Evolutionary conservation across 257 asterid species (phyloP).

Genomic region (Knoxia roxburghii): DNA sequence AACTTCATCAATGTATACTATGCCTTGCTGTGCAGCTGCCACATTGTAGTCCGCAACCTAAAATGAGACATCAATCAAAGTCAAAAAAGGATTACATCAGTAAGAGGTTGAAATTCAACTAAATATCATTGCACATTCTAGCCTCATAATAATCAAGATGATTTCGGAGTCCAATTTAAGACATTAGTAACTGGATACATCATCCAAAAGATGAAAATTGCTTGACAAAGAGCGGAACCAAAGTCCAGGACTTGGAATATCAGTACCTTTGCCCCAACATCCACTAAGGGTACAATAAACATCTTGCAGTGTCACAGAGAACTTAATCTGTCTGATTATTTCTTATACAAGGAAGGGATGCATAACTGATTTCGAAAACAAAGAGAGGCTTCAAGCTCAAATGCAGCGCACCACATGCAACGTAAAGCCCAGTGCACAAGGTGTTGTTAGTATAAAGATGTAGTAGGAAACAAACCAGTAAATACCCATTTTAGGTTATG

Average conservation of each 20-base stretch:
- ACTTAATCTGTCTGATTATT: background rate
- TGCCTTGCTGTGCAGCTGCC: slow-evolving; percentile 97
- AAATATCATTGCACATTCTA: background rate
- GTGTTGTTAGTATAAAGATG: background rate
- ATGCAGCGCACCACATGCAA: background rate
- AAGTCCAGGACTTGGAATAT: background rate
- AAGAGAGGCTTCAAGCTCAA: background rate
- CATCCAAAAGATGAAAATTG: too few species aligned
- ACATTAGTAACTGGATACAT: background rate
- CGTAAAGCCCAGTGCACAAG: background rate
- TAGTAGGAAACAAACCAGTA: background rate
- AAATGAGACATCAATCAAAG: slow-evolving; percentile 14
- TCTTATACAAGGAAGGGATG: background rate
- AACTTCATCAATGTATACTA: slow-evolving; percentile 95
- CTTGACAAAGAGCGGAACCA: background rate
- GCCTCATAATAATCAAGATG: background rate
- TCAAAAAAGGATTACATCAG: background rate
- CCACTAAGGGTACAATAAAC: too few species aligned
- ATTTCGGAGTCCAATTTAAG: background rate
- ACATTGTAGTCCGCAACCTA: slow-evolving; percentile 98
- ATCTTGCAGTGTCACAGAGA: background rate
- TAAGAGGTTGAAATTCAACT: background rate
- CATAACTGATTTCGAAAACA: background rate
- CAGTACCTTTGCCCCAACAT: background rate
- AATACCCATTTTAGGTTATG: background rate